Conservation (phyloP, 2,329 filamentous ascomycete species). For the Lecanicillium sp. region DNA sequence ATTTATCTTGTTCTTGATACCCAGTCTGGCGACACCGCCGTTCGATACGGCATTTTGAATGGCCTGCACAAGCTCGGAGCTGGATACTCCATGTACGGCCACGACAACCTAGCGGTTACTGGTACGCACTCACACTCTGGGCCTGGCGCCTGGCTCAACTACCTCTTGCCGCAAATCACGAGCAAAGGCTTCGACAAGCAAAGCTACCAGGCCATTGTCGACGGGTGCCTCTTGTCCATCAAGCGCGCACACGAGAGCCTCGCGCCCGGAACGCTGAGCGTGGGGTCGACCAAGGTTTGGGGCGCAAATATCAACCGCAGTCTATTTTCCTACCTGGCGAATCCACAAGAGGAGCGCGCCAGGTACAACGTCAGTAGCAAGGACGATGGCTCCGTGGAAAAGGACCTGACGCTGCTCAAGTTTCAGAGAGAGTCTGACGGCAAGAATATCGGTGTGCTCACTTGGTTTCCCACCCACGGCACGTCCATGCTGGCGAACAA, state of each 20-base stretch:
- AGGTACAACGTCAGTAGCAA: slow-evolving; percentile 44
- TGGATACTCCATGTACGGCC: slow-evolving; percentile 63
- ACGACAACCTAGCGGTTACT: slow-evolving; percentile 78
- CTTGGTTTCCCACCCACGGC: slow-evolving; percentile 87
- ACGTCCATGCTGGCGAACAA: slow-evolving; percentile 89
- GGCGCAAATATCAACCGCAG: slow-evolving; percentile 80
- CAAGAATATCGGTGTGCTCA: slow-evolving; percentile 71
- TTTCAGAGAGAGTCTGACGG: slow-evolving; percentile 65
- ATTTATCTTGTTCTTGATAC: slow-evolving; percentile 84
- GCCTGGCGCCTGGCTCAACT: slow-evolving; percentile 87
- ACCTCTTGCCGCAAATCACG: slow-evolving; percentile 81
- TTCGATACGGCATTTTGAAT: slow-evolving; percentile 74
- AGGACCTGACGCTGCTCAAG: slow-evolving; percentile 67
- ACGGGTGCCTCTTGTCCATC: slow-evolving; percentile 74
- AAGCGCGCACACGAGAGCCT: slow-evolving; percentile 61
- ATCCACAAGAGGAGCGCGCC: slow-evolving; percentile 64
- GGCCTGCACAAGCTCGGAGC: slow-evolving; percentile 59
- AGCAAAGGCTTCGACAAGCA: slow-evolving; percentile 79
- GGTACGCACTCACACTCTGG: slow-evolving; percentile 89
- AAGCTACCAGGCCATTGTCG: slow-evolving; percentile 79
- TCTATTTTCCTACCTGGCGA: slow-evolving; percentile 75
- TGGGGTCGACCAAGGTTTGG: slow-evolving; percentile 52
- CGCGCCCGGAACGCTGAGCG: slow-evolving; percentile 54
- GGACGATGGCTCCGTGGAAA: slow-evolving; percentile 51
- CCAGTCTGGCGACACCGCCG: slow-evolving; percentile 76